A percentile compares a stretch with the other conserved stretches of the same genome.
These are phyloP conservation scores for Blastomyces parvus DNA, from an alignment of 2,329 filamentous ascomycete species.

Conservation along the genomic window DNA sequence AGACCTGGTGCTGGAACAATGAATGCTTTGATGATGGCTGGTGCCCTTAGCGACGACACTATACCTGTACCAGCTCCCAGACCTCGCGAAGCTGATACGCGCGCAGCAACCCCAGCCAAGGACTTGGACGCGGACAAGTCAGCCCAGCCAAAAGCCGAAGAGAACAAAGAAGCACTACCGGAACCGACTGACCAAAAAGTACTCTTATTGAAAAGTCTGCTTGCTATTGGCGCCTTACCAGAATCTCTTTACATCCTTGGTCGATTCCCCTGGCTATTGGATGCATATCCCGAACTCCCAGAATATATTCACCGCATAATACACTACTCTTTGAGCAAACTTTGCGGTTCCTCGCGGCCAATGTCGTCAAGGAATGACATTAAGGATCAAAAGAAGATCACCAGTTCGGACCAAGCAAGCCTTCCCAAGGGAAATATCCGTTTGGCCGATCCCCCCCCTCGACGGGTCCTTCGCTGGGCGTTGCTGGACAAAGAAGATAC, in stretches of 20 bases:
- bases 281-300: slow-evolving; percentile 71
- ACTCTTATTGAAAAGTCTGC: slow-evolving; percentile 67
- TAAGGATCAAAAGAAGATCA: slow-evolving; percentile 42
- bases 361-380: slow-evolving; percentile 33
- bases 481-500: slow-evolving; percentile 68
- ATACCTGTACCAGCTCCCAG: slow-evolving; percentile 41
- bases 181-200: slow-evolving; percentile 85
- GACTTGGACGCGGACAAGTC: slow-evolving; percentile 44
- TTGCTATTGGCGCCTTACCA: slow-evolving; percentile 84
- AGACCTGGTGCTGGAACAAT: slow-evolving; percentile 59
- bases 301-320: slow-evolving; percentile 77
- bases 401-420: slow-evolving; percentile 55
- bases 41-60: slow-evolving; percentile 76
- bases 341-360: slow-evolving; percentile 50
- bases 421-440: slow-evolving; percentile 60
- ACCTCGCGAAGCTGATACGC: slow-evolving; percentile 44
- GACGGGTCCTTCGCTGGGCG: slow-evolving; percentile 70
- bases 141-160: slow-evolving; percentile 28
- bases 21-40: slow-evolving; percentile 82
- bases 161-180: slow-evolving; percentile 45
- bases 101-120: slow-evolving; percentile 45
- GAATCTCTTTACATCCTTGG: slow-evolving; percentile 89
- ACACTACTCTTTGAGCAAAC: slow-evolving; percentile 68
- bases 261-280: slow-evolving; percentile 83
- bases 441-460: slow-evolving; percentile 49